Conservation (phyloP, 2,329 filamentous ascomycete genomes). For the Aspergillus jensenii region DNA sequence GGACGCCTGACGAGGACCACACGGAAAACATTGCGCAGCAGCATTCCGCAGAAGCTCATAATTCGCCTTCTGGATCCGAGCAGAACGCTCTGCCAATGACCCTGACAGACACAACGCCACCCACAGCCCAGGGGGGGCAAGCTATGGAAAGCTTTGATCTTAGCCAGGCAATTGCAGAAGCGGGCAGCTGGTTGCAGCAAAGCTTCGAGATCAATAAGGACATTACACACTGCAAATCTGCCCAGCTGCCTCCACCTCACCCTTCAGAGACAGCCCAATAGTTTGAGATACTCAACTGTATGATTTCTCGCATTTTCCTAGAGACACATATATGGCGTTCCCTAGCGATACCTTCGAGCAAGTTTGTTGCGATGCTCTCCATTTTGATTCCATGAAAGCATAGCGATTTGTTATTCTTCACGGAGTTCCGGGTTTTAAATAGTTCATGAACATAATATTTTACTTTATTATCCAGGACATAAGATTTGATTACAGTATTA, state of each 20-base stretch:
- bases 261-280: conserved; percentile 7
- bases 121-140: conserved; percentile 38
- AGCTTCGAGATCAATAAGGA: conserved; percentile 45
- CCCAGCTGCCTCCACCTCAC: conserved; percentile 13
- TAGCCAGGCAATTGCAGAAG: conserved; percentile 45
- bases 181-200: conserved; percentile 46
- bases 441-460: neutral
- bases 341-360: neutral
- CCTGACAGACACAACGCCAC: conserved; percentile 32
- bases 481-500: neutral
- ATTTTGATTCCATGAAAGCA: neutral
- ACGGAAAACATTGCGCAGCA: conserved; percentile 10
- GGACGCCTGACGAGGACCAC: conserved; percentile 3
- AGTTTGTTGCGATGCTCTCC: neutral
- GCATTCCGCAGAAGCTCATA: conserved; percentile 1
- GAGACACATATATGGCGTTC: neutral
- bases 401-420: neutral
- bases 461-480: neutral
- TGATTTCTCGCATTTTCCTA: neutral
- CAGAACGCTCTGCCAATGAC: conserved; percentile 29
- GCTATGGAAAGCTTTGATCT: conserved; percentile 42
- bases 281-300: neutral
- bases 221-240: conserved; percentile 18
- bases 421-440: neutral
- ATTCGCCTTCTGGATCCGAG: conserved; percentile 16